Conservation (phyloP, 108 stramenopile species). For the Pseudonitzschia multiseries region DNA sequence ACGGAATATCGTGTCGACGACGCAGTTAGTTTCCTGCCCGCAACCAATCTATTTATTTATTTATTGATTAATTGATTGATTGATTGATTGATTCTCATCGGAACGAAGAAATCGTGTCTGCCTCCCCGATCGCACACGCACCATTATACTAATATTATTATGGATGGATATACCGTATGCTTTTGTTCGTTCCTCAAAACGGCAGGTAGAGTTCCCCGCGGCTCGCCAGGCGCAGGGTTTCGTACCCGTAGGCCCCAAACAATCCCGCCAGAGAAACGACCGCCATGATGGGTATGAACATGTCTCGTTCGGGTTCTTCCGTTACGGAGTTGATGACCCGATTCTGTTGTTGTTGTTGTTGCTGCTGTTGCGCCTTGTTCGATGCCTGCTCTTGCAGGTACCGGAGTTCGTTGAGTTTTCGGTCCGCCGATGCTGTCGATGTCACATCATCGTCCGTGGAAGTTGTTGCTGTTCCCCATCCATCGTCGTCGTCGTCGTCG, state of each 20-base stretch:
- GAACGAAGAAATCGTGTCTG: no score
- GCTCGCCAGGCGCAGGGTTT: constrained; percentile 64
- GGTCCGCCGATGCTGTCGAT: neutral
- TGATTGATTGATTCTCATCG: no score
- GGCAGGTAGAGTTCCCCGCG: constrained; percentile 73
- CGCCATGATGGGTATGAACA: constrained; percentile 77
- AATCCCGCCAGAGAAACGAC: constrained; percentile 58
- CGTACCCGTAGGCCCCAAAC: constrained; percentile 68
- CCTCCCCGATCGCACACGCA: no score
- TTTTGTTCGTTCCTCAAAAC: constrained; percentile 15
- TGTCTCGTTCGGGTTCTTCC: constrained; percentile 39
- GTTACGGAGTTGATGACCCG: no score
- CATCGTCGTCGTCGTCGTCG: constrained; percentile 24
- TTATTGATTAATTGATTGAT: no score
- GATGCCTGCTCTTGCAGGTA: neutral
- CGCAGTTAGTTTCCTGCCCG: no score
- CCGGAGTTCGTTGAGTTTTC: constrained; percentile 5
- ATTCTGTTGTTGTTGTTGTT: neutral
- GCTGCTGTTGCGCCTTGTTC: neutral
- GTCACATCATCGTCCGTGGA: neutral
- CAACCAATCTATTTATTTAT: no score
- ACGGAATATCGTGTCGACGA: no score
- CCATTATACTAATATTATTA: no score
- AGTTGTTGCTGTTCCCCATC: constrained; percentile 10
- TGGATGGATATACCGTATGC: no score